These are phyloP conservation scores for Haplographium delicatum DNA, from an alignment of 495 filamentous ascomycete species.

Conservation along the genomic window DNA sequence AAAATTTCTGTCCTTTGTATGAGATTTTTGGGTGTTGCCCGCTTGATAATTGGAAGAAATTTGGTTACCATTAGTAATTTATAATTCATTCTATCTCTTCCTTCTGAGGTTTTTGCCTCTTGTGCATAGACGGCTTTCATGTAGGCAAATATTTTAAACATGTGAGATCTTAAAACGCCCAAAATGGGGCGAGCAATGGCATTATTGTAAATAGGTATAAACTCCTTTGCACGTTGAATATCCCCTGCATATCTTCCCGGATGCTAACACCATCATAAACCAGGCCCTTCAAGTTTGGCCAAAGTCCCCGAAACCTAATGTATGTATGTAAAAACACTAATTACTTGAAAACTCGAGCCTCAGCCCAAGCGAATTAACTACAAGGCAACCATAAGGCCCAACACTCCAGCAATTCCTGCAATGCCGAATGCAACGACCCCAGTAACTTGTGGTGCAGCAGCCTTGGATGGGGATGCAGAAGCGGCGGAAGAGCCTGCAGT, in stretches of 20 bases:
- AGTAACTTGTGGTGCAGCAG: slow-evolving; percentile 6
- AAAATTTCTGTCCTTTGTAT: too few relatives aligned
- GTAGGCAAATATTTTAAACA: too few relatives aligned
- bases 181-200: too few relatives aligned
- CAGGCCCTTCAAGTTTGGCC: not conserved
- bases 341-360: not conserved
- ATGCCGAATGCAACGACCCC: slow-evolving; percentile 5
- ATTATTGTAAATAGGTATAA: too few relatives aligned
- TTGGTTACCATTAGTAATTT: too few relatives aligned
- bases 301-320: not conserved
- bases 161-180: too few relatives aligned
- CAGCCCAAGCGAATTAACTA: not conserved
- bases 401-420: slow-evolving; percentile 8
- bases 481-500: not conserved
- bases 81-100: too few relatives aligned
- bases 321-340: not conserved
- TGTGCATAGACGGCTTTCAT: too few relatives aligned
- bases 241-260: not conserved
- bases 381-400: slow-evolving; percentile 13
- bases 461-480: not conserved
- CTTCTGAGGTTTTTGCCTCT: too few relatives aligned
- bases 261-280: not conserved
- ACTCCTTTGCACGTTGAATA: not conserved
- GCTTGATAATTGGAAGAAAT: too few relatives aligned
- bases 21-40: too few relatives aligned